These are phyloP conservation scores for Reutealis trisperma DNA, from an alignment of 345 rosid species.

Conservation along the genomic window DNA sequence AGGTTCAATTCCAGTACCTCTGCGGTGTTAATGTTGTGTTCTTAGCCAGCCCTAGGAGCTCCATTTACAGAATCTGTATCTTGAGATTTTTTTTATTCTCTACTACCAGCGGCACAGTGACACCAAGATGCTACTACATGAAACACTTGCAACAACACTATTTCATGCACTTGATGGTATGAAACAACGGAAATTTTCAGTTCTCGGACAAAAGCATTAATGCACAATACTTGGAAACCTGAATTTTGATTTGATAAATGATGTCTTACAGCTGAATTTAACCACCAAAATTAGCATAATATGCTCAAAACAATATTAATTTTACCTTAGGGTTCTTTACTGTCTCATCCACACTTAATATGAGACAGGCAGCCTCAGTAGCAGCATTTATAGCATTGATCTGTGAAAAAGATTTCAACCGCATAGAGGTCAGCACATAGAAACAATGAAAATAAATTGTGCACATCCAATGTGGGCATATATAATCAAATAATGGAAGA, in stretches of 20 bases:
- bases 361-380: conserved; percentile 97
- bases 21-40: too few species aligned
- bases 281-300: neutral
- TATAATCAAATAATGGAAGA: conserved; percentile 1
- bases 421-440: neutral
- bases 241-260: neutral
- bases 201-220: neutral
- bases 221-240: neutral
- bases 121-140: too few species aligned
- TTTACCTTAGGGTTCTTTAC: conserved; percentile 97
- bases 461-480: neutral
- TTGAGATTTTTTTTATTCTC: neutral
- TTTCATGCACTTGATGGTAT: neutral
- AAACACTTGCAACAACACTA: neutral
- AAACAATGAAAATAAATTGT: neutral
- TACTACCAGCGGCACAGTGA: neutral
- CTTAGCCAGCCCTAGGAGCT: too few species aligned
- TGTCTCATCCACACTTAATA: conserved; percentile 95
- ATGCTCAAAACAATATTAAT: neutral
- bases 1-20: too few species aligned
- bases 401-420: conserved; percentile 39
- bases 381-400: conserved; percentile 98
- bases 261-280: neutral
- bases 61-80: too few species aligned
- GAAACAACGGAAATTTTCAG: neutral